Conservation (phyloP, 2,329 filamentous ascomycete species). For the Verticillium klebahnii region DNA sequence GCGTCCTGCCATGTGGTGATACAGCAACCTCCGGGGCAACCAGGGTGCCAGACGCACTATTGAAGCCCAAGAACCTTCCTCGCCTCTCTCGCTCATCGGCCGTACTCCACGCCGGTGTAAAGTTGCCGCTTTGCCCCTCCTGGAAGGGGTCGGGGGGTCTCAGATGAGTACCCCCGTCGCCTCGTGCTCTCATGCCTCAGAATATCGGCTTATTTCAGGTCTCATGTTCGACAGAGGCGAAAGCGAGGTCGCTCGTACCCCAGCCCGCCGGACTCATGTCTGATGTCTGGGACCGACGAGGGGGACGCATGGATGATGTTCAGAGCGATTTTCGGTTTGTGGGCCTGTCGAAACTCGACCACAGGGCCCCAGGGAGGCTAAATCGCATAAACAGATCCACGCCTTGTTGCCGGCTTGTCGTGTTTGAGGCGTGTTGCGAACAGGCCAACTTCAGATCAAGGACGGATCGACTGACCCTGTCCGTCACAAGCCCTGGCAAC, state of each 20-base stretch:
- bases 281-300: not conserved
- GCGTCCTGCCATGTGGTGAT: not conserved
- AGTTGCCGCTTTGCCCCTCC: not conserved
- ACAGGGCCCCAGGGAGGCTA: not conserved
- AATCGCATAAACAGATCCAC: conserved; percentile 13
- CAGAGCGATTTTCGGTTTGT: not conserved
- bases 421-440: conserved; percentile 24
- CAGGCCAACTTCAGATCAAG: conserved; percentile 9
- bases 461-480: conserved; percentile 1
- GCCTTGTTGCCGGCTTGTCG: conserved; percentile 4
- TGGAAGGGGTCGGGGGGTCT: not conserved
- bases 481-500: not conserved
- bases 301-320: not conserved
- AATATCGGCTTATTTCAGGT: not conserved
- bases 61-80: not conserved
- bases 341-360: conserved; percentile 2
- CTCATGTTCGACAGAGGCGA: not conserved
- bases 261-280: not conserved
- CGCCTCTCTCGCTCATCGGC: not conserved
- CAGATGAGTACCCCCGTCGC: not conserved
- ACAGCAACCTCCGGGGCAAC: not conserved
- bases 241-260: not conserved
- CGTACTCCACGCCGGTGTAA: not conserved
- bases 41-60: not conserved
- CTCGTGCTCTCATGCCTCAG: not conserved